Conservation (phyloP, 2,329 filamentous ascomycete species). For the Hypoxylon rubiginosum region DNA sequence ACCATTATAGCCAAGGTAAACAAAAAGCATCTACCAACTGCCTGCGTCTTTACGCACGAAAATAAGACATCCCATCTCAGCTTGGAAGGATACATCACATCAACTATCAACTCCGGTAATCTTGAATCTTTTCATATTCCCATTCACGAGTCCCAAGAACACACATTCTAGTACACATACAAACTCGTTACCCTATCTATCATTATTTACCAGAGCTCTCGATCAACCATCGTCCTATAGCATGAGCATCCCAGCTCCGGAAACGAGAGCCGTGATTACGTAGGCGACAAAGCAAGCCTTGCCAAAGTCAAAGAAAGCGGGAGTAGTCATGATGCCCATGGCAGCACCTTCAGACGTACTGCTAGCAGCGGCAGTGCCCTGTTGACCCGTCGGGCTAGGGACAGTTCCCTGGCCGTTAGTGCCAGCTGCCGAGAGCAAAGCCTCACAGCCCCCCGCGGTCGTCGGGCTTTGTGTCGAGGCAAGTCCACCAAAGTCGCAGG, state of each 20-base stretch:
- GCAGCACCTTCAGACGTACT: slow-evolving; percentile 60
- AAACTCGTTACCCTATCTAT: slow-evolving; percentile 30
- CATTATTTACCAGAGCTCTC: slow-evolving; percentile 11
- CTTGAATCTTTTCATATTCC: slow-evolving; percentile 22
- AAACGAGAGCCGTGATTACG: slow-evolving; percentile 61
- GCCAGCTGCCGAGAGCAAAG: slow-evolving; percentile 73
- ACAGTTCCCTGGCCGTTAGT: slow-evolving; percentile 70
- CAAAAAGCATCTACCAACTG: neutral
- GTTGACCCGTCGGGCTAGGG: slow-evolving; percentile 58
- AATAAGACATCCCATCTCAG: slow-evolving; percentile 8
- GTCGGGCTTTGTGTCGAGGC: slow-evolving; percentile 66
- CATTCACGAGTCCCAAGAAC: slow-evolving; percentile 19
- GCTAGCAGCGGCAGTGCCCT: slow-evolving; percentile 55
- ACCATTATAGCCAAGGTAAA: neutral
- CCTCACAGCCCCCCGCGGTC: slow-evolving; percentile 67
- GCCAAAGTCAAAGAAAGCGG: slow-evolving; percentile 50
- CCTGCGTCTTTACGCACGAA: slow-evolving; percentile 12
- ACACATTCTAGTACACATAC: slow-evolving; percentile 34
- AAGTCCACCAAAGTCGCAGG: slow-evolving; percentile 80
- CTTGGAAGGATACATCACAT: slow-evolving; percentile 12
- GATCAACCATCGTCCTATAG: slow-evolving; percentile 56
- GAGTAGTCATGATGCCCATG: slow-evolving; percentile 55
- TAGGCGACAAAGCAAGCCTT: slow-evolving; percentile 61
- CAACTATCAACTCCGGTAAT: slow-evolving; percentile 12
- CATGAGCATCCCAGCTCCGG: slow-evolving; percentile 67